These are phyloP conservation scores for Murraya paniculata DNA, from an alignment of 345 rosid species.

Conservation along the genomic window DNA sequence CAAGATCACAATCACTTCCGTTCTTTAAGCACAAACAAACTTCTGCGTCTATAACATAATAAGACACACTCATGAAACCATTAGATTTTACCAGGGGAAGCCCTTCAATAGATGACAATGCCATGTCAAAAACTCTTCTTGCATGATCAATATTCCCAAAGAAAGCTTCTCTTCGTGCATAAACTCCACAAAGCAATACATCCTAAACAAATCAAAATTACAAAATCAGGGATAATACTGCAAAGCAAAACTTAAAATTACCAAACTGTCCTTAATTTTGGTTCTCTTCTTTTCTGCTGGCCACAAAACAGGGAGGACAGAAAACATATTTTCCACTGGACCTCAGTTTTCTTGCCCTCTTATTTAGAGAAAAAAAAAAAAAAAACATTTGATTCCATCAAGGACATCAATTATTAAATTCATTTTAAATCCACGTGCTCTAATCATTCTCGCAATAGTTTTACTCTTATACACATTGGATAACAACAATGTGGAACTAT, in stretches of 20 bases:
- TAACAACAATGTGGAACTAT: background rate
- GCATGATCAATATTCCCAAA: slow-evolving; percentile 82
- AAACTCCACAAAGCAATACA: slow-evolving; percentile 90
- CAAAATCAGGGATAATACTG: background rate
- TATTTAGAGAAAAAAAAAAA: background rate
- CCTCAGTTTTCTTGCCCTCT: background rate
- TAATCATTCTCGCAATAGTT: background rate
- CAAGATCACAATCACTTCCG: background rate
- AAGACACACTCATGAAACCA: slow-evolving; percentile 7
- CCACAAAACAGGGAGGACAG: background rate
- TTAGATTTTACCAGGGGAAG: slow-evolving; percentile 57
- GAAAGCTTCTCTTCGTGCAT: slow-evolving; percentile 87
- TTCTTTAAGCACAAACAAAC: background rate
- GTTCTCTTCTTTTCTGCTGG: background rate
- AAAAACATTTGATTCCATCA: background rate
- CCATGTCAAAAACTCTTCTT: slow-evolving; percentile 94
- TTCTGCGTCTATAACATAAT: background rate
- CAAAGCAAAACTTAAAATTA: background rate
- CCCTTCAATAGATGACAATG: slow-evolving; percentile 73
- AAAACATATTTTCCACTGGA: background rate
- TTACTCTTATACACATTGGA: background rate
- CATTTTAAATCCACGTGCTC: background rate
- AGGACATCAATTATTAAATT: slow-evolving; percentile 1
- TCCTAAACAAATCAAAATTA: slow-evolving; percentile 41
- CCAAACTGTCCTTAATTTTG: background rate